These are phyloP conservation scores for Nakazawaea anatomiae DNA, from an alignment of 805 yeast species.

Conservation along the genomic window DNA sequence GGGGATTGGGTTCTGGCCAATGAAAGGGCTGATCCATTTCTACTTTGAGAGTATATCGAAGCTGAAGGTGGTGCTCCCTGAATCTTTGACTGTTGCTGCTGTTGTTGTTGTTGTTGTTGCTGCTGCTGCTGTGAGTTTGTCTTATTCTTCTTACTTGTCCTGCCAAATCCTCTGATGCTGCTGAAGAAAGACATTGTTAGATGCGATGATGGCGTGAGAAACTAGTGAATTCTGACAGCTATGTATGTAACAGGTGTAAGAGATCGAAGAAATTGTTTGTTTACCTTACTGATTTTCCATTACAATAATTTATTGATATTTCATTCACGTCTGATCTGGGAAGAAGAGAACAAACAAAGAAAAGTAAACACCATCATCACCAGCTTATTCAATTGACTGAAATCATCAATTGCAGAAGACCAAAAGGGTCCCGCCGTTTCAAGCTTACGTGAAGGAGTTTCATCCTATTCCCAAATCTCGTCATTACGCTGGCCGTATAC, in stretches of 20 bases:
- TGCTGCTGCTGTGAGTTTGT: not conserved
- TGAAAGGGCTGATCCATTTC: conserved; percentile 41
- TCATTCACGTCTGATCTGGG: not conserved
- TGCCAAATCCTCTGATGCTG: conserved; percentile 53
- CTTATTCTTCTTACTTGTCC: conserved; percentile 31
- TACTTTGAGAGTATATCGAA: conserved; percentile 28
- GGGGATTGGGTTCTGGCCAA: conserved; percentile 42
- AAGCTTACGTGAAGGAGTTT: no score
- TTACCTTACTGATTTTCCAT: not conserved
- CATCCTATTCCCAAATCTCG: no score
- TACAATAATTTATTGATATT: not conserved
- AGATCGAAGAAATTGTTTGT: not conserved
- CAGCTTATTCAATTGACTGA: not conserved
- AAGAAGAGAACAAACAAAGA: not conserved
- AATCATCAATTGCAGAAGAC: not conserved
- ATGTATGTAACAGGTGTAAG: not conserved
- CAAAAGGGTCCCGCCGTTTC: no score
- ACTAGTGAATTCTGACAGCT: not conserved
- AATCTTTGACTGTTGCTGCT: conserved; percentile 12
- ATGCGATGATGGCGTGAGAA: not conserved
- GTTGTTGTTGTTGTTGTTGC: conserved; percentile 16
- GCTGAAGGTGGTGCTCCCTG: conserved; percentile 16
- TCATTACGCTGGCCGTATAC: no score
- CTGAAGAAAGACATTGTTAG: conserved; percentile 31
- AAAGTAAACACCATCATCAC: not conserved